These are phyloP conservation scores for Paraphaeosphaeria minitans DNA, from an alignment of 2,329 filamentous ascomycete genomes.

Conservation along the genomic window DNA sequence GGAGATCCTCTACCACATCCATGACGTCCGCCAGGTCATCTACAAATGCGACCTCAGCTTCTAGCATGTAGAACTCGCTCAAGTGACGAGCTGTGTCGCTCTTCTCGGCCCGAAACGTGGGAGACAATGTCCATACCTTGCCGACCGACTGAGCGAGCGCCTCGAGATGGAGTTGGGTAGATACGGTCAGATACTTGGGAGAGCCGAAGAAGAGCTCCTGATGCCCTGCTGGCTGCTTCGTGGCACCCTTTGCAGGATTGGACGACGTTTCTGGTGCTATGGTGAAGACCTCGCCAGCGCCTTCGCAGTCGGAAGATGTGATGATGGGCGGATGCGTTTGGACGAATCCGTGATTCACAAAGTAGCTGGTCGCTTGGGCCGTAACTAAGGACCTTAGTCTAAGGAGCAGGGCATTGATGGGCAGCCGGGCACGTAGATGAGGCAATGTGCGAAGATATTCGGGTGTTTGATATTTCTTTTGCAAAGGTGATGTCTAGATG, in stretches of 20 bases:
- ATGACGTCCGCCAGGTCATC: conserved; percentile 73
- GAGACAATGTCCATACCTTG: conserved; percentile 91
- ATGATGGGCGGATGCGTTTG: conserved; percentile 93
- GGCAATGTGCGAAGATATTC: conserved; percentile 89
- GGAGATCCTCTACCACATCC: conserved; percentile 77
- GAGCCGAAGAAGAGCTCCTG: conserved; percentile 73
- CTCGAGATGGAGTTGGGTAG: conserved; percentile 91
- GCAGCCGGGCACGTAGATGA: conserved; percentile 82
- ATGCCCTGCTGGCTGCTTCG: conserved; percentile 30
- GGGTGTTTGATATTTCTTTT: conserved; percentile 92
- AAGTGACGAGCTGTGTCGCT: conserved; percentile 93
- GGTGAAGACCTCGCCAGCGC: conserved; percentile 90
- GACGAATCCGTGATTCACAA: conserved; percentile 71
- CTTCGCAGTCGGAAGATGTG: conserved; percentile 96
- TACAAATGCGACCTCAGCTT: conserved; percentile 85
- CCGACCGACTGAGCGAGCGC: conserved; percentile 86
- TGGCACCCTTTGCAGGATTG: conserved; percentile 16
- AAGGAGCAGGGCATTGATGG: conserved; percentile 78
- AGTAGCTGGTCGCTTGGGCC: conserved; percentile 74
- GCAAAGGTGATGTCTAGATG: conserved; percentile 81
- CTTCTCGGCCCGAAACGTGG: conserved; percentile 82
- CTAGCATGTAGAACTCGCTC: conserved; percentile 98
- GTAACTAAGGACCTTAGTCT: conserved; percentile 83
- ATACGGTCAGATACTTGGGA: conserved; percentile 95
- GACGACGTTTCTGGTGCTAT: conserved; percentile 52